phyloP scores from a whole-genome alignment of 768 basidiomycete genomes.

The Coprinellus aureogranulatus region DNA sequence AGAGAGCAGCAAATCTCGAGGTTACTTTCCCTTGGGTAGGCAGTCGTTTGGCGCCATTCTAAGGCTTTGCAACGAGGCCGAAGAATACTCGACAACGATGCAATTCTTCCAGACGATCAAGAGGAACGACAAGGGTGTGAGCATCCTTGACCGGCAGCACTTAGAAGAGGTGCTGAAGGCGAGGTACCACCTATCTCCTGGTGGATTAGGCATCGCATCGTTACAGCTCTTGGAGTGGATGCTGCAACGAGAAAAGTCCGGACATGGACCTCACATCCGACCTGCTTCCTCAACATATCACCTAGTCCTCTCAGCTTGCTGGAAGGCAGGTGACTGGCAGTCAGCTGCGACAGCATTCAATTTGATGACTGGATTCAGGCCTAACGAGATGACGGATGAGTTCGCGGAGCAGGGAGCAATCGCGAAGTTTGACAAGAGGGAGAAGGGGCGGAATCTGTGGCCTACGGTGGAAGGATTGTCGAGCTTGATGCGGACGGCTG shows the following conservation, averaged over 20 bases:
- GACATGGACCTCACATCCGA: slow-evolving; percentile 44
- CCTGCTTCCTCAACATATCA: slow-evolving; percentile 55
- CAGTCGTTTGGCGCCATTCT: slow-evolving; percentile 56
- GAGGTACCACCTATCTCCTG: slow-evolving; percentile 40
- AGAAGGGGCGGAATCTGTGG: slow-evolving; percentile 40
- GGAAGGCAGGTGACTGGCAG: slow-evolving; percentile 62
- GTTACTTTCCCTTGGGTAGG: slow-evolving; percentile 40
- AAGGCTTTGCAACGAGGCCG: slow-evolving; percentile 49
- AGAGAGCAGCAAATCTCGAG: slow-evolving; percentile 34
- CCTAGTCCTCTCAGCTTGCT: slow-evolving; percentile 62
- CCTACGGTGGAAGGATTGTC: slow-evolving; percentile 57
- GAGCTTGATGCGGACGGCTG: slow-evolving; percentile 56
- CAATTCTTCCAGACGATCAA: slow-evolving; percentile 63
- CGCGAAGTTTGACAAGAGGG: slow-evolving; percentile 42
- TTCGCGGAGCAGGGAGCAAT: slow-evolving; percentile 21
- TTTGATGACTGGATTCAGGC: slow-evolving; percentile 68
- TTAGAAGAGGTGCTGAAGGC: slow-evolving; percentile 63
- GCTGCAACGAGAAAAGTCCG: slow-evolving; percentile 51
- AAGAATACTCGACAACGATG: slow-evolving; percentile 45
- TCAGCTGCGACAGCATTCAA: slow-evolving; percentile 58
- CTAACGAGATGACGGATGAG: slow-evolving; percentile 53
- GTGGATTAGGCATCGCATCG: slow-evolving; percentile 44
- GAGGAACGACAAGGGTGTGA: slow-evolving; percentile 38
- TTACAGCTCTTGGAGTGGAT: slow-evolving; percentile 69
- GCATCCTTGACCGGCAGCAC: slow-evolving; percentile 50